Evolutionary conservation across 441 rosid genomes (phyloP), one percentile per base, ranked within the genome.

Genomic region (Populus hybrid): DNA sequence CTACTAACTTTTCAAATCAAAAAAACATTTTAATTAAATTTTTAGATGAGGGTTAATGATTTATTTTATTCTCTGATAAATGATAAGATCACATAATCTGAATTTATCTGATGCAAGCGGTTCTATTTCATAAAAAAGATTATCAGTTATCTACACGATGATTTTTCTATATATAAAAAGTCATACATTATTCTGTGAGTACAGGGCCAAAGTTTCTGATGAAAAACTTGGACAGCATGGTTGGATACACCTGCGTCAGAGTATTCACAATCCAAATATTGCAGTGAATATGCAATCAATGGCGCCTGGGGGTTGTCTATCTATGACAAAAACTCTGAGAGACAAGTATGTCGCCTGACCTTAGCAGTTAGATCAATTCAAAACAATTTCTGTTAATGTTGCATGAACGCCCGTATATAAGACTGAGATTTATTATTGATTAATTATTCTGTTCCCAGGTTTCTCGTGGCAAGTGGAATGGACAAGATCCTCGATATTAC

Each of bases 241-340:
- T 2, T 95, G 98, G 99, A 84, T 89, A 33, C 95, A 92, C 78
- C 74, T 93, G 77, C 85, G 99, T 74, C 97, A 95, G 89, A 95
- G 99, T 68, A 92, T 90, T 85, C 99, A 95, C 81, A 93, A 92
- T 68, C 98, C 98, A 3, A 89, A 93, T 69, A 84, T 95, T 35
- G 98, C 97, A 7, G 82, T 93, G 65, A 93, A 95, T 77, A 77
- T 95, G 87, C 96, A 93, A 76, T 90, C 99, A 31, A 83, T 80
- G n/a, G 77, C 84, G 68, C 87, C 86, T 56, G 97, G 94, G 61
- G 97, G 95, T 26, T 93, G 97, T 73, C 87, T 74, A 68, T 74
- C 81, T 26, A 93, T 95, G 86, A 59, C 86, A 36, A 85, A 77
- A 81, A 73, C 72, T 74, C 86, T 92, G 1, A 78, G 85, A 80